A percentile compares a stretch with the other conserved stretches of the same genome.
Evolutionary conservation across 345 rosid genomes (phyloP).

Genomic region (Corchorus olitorius): DNA sequence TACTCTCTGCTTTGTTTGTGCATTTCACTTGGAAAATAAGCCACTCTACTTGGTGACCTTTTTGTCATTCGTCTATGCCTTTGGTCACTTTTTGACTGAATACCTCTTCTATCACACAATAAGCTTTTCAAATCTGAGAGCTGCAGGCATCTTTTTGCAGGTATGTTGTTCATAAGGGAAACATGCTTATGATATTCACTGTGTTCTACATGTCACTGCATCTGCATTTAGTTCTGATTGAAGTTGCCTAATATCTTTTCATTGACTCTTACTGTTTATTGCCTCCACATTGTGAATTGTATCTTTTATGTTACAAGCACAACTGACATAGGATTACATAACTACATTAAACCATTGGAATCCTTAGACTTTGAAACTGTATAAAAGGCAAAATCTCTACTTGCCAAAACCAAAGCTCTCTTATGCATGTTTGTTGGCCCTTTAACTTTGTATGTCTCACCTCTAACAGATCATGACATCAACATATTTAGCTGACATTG

Average conservation of each 20-base stretch:
- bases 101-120: slow-evolving; percentile 75
- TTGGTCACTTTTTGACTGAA: slow-evolving; percentile 85
- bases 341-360: background rate
- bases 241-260: slow-evolving; percentile 17
- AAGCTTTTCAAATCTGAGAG: slow-evolving; percentile 70
- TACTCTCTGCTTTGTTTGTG: slow-evolving; percentile 93
- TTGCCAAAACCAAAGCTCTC: background rate
- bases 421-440: background rate
- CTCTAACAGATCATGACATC: background rate
- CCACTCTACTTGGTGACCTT: slow-evolving; percentile 81
- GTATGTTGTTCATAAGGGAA: slow-evolving; percentile 31
- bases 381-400: background rate
- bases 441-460: background rate
- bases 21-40: slow-evolving; percentile 79
- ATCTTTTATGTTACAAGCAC: background rate
- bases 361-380: background rate
- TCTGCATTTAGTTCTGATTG: background rate
- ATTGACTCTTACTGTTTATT: background rate
- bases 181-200: background rate
- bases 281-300: background rate
- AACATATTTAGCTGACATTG: background rate
- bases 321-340: background rate
- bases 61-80: slow-evolving; percentile 81
- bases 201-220: slow-evolving; percentile 1
- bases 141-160: slow-evolving; percentile 86